Percentiles rank a stretch among this genome's conserved stretches.
Conservation (phyloP, 148 eudicot species). For the Camellia sinensis region DNA sequence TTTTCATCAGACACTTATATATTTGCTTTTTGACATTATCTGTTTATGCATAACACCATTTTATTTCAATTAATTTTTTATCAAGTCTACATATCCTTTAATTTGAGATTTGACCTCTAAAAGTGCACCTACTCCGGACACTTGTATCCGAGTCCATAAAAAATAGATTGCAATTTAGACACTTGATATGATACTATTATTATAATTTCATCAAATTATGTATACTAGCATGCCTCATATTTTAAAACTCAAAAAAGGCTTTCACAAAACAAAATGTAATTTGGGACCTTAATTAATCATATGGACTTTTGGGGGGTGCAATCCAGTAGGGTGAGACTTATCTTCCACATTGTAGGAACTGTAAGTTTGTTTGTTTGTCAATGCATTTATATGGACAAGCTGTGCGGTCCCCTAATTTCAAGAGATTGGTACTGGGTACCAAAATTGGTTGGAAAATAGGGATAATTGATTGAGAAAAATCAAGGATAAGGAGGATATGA, state of each 20-base stretch:
- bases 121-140: too few relatives aligned
- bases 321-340: background rate
- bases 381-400: slow-evolving; percentile 8
- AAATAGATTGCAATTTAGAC: background rate
- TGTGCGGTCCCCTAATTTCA: slow-evolving; percentile 7
- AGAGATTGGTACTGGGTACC: background rate
- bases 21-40: too few relatives aligned
- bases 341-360: background rate
- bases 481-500: slow-evolving; percentile 1
- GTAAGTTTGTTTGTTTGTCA: background rate
- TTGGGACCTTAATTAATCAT: background rate
- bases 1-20: too few relatives aligned
- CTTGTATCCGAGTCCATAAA: too few relatives aligned
- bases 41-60: too few relatives aligned
- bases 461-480: slow-evolving; percentile 3
- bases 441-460: slow-evolving; percentile 9
- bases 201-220: too few relatives aligned
- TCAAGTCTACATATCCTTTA: too few relatives aligned
- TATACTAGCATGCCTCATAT: too few relatives aligned
- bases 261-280: too few relatives aligned
- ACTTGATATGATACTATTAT: background rate
- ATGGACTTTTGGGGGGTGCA: background rate
- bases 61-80: too few relatives aligned
- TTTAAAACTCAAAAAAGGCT: background rate
- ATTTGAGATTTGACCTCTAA: too few relatives aligned